Base-by-base conservation (phyloP, 2,329 filamentous ascomycete species). In the Mycosphaerella sp. region DNA sequence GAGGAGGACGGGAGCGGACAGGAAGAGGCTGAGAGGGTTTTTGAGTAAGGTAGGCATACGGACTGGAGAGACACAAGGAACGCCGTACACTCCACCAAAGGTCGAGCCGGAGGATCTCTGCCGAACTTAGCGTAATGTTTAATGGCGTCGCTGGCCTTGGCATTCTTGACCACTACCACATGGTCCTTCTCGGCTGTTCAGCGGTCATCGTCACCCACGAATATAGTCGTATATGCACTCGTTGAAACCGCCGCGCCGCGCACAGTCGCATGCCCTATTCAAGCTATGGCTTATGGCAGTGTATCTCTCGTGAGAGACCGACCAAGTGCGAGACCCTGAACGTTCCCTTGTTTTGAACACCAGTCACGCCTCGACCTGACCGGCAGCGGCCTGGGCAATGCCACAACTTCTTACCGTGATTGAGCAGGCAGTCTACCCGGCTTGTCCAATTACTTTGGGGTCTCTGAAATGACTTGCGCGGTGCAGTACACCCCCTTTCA, bases 1-100 rank as follows among this genome's bases (percentile, higher is more conserved):
- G 87, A 39, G 12, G 32, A 14, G 51, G 42, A 21, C 23, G 9
- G 17, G 21, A 21, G 21, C 21, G 21, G 17, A 53, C 38, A 31
- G 44, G 14, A 17, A 44, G 48, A 47, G 42, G 48, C 31, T 17
- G 39, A 52, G 41, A 44, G 38, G 51, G 39, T 34, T 45, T 38
- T 45, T 51, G 48, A 41, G 40, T n/a, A 31, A 45, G 43, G 8
- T 26, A 21, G 26, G 23, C 42, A 17, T 42, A 11, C 4, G 10
- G 34, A 38, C 10, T 11, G 34, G 34, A 38, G 26, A 38, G 34
- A 38, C 34, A 38, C 34, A 7, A 10, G 11, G 6, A 11, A 11
- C 34, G 10, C 34, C 34, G 12, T n/a, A 38, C 26, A 38, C 34
- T 38, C 10, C 34, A 38, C 10, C 10, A 11, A 38, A 38, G 34